A percentile compares a stretch with the other conserved stretches of the same genome.
Conservation (phyloP, 257 asterid genomes). For the Solanum corneliomulleri region DNA sequence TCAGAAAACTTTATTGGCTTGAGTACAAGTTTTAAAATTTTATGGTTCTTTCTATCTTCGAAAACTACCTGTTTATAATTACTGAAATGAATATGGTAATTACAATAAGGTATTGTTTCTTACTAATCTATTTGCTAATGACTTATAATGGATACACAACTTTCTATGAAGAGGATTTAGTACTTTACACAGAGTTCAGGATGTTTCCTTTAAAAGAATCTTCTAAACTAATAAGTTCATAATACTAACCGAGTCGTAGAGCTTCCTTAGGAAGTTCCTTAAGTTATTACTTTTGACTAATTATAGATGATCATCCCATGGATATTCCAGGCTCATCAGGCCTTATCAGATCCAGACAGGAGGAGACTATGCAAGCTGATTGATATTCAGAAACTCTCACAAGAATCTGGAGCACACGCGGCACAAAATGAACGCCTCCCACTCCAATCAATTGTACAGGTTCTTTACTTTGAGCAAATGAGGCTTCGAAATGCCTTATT, state of each 20-base stretch:
- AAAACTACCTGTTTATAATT: background rate
- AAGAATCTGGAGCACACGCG: constrained; percentile 92
- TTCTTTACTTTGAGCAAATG: constrained; percentile 80
- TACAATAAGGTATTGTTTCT: background rate
- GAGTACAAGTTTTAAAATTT: background rate
- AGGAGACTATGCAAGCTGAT: constrained; percentile 72
- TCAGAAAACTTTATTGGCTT: background rate
- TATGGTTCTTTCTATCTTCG: background rate
- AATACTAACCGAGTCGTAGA: background rate
- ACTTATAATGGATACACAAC: background rate
- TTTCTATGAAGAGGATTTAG: background rate
- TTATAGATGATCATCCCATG: background rate
- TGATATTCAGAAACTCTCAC: constrained; percentile 82
- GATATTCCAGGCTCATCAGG: constrained; percentile 60
- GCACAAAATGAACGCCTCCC: constrained; percentile 98
- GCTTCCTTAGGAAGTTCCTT: background rate
- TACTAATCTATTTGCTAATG: background rate
- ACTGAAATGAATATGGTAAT: background rate
- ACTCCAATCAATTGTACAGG: constrained; percentile 87
- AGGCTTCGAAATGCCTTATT: constrained; percentile 63
- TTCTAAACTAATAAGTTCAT: background rate
- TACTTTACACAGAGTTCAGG: background rate
- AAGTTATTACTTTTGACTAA: background rate
- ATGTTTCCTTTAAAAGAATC: background rate
- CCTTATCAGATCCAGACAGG: constrained; percentile 64